phyloP scores from a whole-genome alignment of 768 basidiomycete species.

The Trametes cinnabarina region DNA sequence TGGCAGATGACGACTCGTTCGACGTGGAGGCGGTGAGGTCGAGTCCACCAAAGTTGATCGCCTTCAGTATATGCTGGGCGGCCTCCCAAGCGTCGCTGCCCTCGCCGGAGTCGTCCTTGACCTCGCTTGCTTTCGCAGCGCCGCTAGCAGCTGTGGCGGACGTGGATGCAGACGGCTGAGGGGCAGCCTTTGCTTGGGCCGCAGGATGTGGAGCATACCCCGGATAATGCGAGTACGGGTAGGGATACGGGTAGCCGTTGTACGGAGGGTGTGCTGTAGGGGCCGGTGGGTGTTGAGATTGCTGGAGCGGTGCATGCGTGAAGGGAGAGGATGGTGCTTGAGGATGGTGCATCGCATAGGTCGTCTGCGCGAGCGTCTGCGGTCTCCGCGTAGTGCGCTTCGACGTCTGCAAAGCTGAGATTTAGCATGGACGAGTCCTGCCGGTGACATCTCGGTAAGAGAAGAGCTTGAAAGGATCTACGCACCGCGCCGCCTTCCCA shows the following conservation, averaged over 20 bases:
- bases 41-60: conserved; percentile 67
- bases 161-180: too few relatives aligned
- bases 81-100: conserved; percentile 70
- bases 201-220: conserved; percentile 7
- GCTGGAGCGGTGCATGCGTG: conserved; percentile 51
- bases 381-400: conserved; percentile 78
- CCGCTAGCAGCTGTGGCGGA: neutral
- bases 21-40: conserved; percentile 14
- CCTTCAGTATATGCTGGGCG: conserved; percentile 73
- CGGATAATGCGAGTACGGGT: conserved; percentile 13
- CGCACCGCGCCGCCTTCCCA: conserved; percentile 85
- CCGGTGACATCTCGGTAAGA: neutral
- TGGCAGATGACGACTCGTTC: neutral
- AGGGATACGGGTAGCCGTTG: conserved; percentile 11
- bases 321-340: conserved; percentile 47
- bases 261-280: conserved; percentile 13
- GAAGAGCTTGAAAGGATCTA: conserved; percentile 8
- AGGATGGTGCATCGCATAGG: conserved; percentile 25
- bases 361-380: conserved; percentile 47
- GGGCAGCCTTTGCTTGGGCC: too few relatives aligned
- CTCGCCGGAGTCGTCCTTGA: conserved; percentile 22
- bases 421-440: neutral
- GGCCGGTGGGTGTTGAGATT: conserved; percentile 24
- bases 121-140: conserved; percentile 3
- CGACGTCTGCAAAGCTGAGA: conserved; percentile 53